Base-by-base conservation (phyloP, 2,329 filamentous ascomycete species). In the Colletotrichum orbiculare region DNA sequence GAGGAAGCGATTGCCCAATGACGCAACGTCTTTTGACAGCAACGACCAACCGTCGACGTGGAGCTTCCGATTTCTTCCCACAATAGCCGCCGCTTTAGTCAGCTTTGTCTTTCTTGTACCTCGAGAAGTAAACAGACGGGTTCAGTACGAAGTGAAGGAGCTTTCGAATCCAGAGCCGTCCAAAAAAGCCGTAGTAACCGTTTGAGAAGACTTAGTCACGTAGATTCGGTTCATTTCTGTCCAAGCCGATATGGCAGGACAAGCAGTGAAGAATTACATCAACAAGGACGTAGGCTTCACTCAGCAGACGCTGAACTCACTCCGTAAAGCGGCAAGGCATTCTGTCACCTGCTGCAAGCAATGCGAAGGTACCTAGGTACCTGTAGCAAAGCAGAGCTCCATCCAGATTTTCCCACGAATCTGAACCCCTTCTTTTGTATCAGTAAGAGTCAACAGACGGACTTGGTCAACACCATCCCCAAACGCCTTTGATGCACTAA, bases 21-120 rank as follows among this genome's bases (percentile, higher is more conserved):
- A 34, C 11, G 42, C 17, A 37, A 47, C 47, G 46, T 34, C 17
- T 7, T 56, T 62, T 62, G 41, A 3, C 56, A 53, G 58, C 58
- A 52, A n/a, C 50, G 58, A 25, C 15, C 56, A 59, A 42, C 50
- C 15, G 52, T 25, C 15, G 52, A n/a, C 35, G 41, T 52, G 50
- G 62, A 50, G 39, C 42, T 65, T 65, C 62, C 62, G 62, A 39
- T 61, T 65, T 65, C 62, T 62, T 65, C 62, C 62, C 57, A 55
- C 13, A 6, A 35, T 8, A 25, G 43, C 46, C n/a, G 62, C 62
- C 25, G 62, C 62, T 65, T 62, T 62, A 46, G 37, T 37, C 4
- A 6, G 35, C 4, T 4, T 7, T 0, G n/a, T 8, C 2, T 8
- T 15, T 6, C 3, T 43, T 8, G 13, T 43, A 7, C 13, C 7